Conservation (phyloP, 2,329 filamentous ascomycete genomes). For the Ophiocordyceps camponoti-saundersi region DNA sequence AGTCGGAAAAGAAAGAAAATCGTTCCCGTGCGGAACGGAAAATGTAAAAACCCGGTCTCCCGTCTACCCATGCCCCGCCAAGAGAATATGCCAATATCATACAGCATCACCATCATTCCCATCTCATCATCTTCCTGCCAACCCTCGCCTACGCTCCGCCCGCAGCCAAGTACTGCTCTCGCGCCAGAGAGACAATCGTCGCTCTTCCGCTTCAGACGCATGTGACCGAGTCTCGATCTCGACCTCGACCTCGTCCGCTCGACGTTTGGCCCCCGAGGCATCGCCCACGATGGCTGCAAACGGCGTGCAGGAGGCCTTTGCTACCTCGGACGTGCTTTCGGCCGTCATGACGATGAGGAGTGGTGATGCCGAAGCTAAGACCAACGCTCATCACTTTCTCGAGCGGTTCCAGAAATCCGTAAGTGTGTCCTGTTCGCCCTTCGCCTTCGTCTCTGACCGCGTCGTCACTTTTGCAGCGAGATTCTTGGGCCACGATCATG, state of each 20-base stretch:
- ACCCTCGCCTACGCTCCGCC: not conserved
- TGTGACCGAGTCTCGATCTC: not conserved
- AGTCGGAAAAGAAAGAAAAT: too few relatives aligned
- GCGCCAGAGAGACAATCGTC: not conserved
- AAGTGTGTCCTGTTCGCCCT: conserved; percentile 7
- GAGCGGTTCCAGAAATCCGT: conserved; percentile 98
- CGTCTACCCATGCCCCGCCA: conserved; percentile 12
- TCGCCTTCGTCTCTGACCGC: not conserved
- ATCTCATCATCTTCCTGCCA: not conserved
- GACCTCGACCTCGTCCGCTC: not conserved
- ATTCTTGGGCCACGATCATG: conserved; percentile 82
- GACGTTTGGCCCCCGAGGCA: not conserved
- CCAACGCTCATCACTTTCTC: conserved; percentile 78
- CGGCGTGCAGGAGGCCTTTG: conserved; percentile 52
- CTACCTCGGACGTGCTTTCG: conserved; percentile 58
- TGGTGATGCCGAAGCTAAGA: conserved; percentile 67
- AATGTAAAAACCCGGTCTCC: conserved; percentile 5
- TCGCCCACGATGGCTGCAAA: conserved; percentile 47
- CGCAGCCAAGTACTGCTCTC: not conserved
- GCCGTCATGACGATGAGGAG: conserved; percentile 87
- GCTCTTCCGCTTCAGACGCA: not conserved
- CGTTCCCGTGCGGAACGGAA: conserved; percentile 9
- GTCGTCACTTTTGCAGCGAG: conserved; percentile 37
- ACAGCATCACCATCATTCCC: too few relatives aligned
- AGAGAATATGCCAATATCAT: too few relatives aligned